A percentile compares a stretch with the other conserved stretches of the same genome.
Evolutionary conservation across 495 filamentous ascomycete species (phyloP).

Genomic region (Xylaria bambusicola): DNA sequence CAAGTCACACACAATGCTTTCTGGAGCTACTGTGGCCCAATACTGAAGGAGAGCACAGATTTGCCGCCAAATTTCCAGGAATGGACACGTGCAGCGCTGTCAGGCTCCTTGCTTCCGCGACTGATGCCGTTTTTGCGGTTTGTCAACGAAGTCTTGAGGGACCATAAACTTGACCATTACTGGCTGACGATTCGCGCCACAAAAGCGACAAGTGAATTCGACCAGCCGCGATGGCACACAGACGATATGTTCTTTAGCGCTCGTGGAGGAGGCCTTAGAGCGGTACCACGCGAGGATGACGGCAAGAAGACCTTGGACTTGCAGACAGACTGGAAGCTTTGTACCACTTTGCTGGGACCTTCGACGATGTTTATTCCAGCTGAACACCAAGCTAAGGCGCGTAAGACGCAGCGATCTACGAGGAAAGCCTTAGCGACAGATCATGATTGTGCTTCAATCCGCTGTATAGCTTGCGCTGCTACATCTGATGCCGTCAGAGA

Average conservation of each 20-base stretch:
- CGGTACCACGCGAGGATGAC: constrained; percentile 8
- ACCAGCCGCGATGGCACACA: constrained; percentile 38
- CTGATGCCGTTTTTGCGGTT: constrained; percentile 32
- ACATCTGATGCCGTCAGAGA: constrained; percentile 31
- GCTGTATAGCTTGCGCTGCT: constrained; percentile 33
- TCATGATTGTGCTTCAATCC: constrained; percentile 32
- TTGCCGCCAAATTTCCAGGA: constrained; percentile 29
- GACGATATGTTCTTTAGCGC: constrained; percentile 38
- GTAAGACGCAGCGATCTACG: constrained; percentile 19
- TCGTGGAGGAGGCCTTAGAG: constrained; percentile 12
- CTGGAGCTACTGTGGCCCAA: constrained; percentile 36
- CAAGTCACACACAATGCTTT: constrained; percentile 28
- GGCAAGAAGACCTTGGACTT: constrained; percentile 16
- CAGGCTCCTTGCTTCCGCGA: constrained; percentile 22
- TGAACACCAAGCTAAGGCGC: constrained; percentile 24
- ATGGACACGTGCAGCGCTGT: constrained; percentile 24
- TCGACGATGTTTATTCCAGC: constrained; percentile 33
- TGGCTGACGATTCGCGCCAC: constrained; percentile 40
- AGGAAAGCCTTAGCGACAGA: constrained; percentile 21
- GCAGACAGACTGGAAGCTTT: constrained; percentile 39
- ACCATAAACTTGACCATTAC: constrained; percentile 31
- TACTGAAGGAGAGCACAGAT: constrained; percentile 19
- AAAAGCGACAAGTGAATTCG: constrained; percentile 32
- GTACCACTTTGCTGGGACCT: constrained; percentile 36
- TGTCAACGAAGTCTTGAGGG: constrained; percentile 25